Evolutionary conservation across 768 basidiomycete species (phyloP).

Genomic region (Lactarius hengduanensis): DNA sequence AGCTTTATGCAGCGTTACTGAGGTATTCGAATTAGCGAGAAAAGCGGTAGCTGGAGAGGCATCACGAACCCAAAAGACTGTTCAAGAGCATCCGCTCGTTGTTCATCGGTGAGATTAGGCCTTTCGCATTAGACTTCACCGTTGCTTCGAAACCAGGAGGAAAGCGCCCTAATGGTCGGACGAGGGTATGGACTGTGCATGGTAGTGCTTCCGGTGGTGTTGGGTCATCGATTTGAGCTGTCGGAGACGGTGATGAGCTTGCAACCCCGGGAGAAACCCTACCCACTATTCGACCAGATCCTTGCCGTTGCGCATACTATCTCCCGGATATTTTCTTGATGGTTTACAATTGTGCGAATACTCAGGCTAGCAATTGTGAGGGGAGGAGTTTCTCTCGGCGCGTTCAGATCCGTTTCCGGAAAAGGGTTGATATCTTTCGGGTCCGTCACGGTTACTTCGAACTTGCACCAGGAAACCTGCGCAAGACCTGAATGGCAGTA

Average conservation of each 20-base stretch:
- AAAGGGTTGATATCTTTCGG: constrained; percentile 90
- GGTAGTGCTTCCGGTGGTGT: constrained; percentile 86
- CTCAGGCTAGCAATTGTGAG: constrained; percentile 89
- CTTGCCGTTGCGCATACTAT: constrained; percentile 82
- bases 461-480: constrained; percentile 95
- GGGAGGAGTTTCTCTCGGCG: constrained; percentile 81
- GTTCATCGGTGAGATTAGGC: constrained; percentile 67
- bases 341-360: constrained; percentile 88
- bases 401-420: constrained; percentile 62
- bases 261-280: not conserved
- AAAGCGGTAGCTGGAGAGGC: not conserved
- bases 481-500: not conserved
- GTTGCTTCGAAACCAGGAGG: constrained; percentile 79
- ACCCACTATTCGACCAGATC: constrained; percentile 73
- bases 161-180: constrained; percentile 85
- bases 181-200: constrained; percentile 81
- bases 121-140: constrained; percentile 62
- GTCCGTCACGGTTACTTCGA: constrained; percentile 79
- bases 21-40: constrained; percentile 10
- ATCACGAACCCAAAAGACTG: constrained; percentile 62
- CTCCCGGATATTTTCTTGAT: constrained; percentile 91
- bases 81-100: constrained; percentile 87
- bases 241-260: constrained; percentile 1
- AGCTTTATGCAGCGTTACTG: constrained; percentile 72
- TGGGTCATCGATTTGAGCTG: constrained; percentile 88